Evolutionary conservation across 1,139 yeast genomes (phyloP), one percentile per base, ranked within the genome.

Genomic region (Kluyveromyces marxianus): DNA sequence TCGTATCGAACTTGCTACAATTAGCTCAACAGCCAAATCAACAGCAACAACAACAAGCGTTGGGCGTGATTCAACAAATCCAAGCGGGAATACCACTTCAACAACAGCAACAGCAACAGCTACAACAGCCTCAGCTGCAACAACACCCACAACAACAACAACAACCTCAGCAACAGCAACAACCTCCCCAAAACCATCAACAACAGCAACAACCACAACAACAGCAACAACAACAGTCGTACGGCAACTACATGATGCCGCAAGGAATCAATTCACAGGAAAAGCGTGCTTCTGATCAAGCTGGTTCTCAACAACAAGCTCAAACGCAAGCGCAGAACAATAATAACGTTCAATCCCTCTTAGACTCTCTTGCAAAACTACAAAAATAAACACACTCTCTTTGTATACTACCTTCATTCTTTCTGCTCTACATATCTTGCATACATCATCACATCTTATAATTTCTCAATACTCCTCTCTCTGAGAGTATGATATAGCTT

Each of bases 1-100:
- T 79, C 21, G 68, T 77, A 48, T 79, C 77, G 44, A 74, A 64
- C 53, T 67, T 77, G 56, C 59, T 78, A 34, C 60, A 72, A 1
- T 58, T 75, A 46, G 71, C 70, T 1, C 69, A 69, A 42, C 67
- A 65, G 46, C 69, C 60, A 44, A 63, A 60, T 31, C 67, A 61
- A 38, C 68, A 58, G 43, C 64, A 52, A 34, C 63, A 55, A 28
- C 63, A 58, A 42, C 60, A 56, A 45, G 49, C 54, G 36, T 50
- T 59, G n/a, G 61, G 61, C 14, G 48, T 59, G 40, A 50, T 61
- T 29, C 66, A 60, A 47, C 53, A 59, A 10, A 55, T 57, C 46
- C 63, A 58, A 44, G 52, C 49, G 33, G 42, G 42, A 24, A 46
- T 42, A 30, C 55, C 45, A 32, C 51, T 46, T 37, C 49, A 44